Percentiles rank a stretch among this genome's conserved stretches.
phyloP scores from a whole-genome alignment of 306 rosid genomes.

The Citrullus mucosospermus region DNA sequence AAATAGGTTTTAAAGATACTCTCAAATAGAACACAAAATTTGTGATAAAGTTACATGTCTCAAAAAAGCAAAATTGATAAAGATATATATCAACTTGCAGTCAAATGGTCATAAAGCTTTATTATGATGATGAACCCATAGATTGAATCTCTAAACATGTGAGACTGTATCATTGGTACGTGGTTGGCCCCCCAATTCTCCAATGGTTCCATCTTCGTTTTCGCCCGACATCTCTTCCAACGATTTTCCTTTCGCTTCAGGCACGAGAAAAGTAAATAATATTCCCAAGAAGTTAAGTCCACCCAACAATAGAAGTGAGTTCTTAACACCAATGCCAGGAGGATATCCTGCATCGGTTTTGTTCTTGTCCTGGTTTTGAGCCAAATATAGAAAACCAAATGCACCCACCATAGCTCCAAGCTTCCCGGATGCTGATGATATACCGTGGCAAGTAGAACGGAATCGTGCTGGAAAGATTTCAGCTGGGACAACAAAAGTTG shows the following conservation, averaged over 20 bases:
- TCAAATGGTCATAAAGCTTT: neutral
- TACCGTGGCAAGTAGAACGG: conserved; percentile 64
- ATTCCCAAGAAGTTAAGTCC: conserved; percentile 45
- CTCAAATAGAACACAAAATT: neutral
- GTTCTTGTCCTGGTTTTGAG: conserved; percentile 39
- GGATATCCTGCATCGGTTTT: conserved; percentile 65
- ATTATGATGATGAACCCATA: neutral
- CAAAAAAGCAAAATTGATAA: no score
- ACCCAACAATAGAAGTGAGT: conserved; percentile 36
- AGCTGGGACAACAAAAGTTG: conserved; percentile 63
- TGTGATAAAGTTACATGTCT: neutral
- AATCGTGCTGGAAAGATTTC: conserved; percentile 71
- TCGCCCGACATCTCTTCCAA: neutral
- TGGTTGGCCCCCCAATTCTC: neutral
- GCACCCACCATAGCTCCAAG: conserved; percentile 70
- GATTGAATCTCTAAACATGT: neutral
- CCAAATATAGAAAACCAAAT: conserved; percentile 66
- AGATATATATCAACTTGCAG: no score
- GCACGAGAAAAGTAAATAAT: conserved; percentile 49
- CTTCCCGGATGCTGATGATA: conserved; percentile 62
- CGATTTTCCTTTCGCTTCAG: conserved; percentile 15
- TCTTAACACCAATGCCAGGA: conserved; percentile 53
- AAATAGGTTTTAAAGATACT: neutral
- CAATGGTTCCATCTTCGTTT: conserved; percentile 15
- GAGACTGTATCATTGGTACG: neutral